These are phyloP conservation scores for Solanum aculeatissimum DNA, from an alignment of 305 asterid species.

Conservation along the genomic window DNA sequence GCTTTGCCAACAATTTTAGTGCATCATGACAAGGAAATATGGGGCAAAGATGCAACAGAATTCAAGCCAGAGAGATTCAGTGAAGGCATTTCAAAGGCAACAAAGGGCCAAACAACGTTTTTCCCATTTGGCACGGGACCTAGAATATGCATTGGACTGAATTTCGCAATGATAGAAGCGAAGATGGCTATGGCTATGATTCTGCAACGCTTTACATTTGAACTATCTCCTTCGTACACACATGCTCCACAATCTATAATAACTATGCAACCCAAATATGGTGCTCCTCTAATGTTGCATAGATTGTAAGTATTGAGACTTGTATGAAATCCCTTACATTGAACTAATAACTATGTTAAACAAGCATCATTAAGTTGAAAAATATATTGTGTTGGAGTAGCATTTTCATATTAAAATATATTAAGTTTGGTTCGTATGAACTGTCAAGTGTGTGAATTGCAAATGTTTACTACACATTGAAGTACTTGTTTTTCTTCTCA, in stretches of 20 bases:
- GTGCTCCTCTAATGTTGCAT: constrained; percentile 16
- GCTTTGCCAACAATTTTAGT: constrained; percentile 10
- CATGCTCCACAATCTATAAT: constrained; percentile 28
- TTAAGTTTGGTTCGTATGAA: too few species aligned
- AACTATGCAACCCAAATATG: constrained; percentile 34
- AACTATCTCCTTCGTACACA: constrained; percentile 30
- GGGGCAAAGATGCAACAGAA: constrained; percentile 35
- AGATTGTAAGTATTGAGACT: neutral
- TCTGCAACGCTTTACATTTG: constrained; percentile 16
- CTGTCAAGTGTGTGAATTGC: too few species aligned
- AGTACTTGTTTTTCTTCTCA: too few species aligned
- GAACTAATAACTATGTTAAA: neutral
- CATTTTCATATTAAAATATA: too few species aligned
- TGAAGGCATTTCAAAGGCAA: constrained; percentile 35
- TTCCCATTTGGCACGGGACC: constrained; percentile 49
- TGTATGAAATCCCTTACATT: neutral
- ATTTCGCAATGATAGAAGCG: constrained; percentile 12
- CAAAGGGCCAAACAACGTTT: constrained; percentile 19
- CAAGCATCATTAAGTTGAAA: neutral
- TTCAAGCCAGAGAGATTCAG: constrained; percentile 41
- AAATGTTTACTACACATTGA: too few species aligned
- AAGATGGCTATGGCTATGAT: neutral
- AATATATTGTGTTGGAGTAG: too few species aligned
- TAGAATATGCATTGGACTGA: constrained; percentile 26
- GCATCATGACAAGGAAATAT: constrained; percentile 21